Evolutionary conservation across 495 filamentous ascomycete genomes (phyloP), one percentile per base, ranked within the genome.

Genomic region (Cryomyces minteri): DNA sequence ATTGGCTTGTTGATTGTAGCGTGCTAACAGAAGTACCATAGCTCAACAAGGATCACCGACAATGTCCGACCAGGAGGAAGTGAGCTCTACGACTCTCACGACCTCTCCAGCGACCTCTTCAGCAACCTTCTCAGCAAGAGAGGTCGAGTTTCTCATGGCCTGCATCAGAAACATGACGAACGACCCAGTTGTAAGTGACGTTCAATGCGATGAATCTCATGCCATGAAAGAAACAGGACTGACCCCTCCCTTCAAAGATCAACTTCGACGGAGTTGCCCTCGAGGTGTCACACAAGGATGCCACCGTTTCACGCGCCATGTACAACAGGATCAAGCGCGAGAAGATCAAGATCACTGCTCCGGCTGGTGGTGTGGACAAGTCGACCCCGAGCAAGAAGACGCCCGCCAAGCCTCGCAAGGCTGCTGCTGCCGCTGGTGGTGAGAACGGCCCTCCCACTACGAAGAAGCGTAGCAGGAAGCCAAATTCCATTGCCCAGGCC

Each of bases 271-370:
- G 41, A 7, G 39, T 58, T 10, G 56, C 56, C 4, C n/a, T 29
- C 10, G 11, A 39, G 1, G 25, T 39, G 4, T 45, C 41, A 6
- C 31, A 48, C 10, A 58, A 56, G 8, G 46, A 53, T 12, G 51
- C 28, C 5, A 46, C 41, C 31, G 57, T 55, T 44, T 50, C 53
- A 7, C 51, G 52, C 32, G 53, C 51, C 32, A 30, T 58, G 31
- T 56, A 51, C 32, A 51, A 42, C 0, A 52, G 47, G 37, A 7
- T 59, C 4, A 25, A 25, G 18, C 45, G 43, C 18, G 46, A 39
- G 5, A 32, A 6, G 39, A 41, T 28, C 25, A 39, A 34, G 47
- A 51, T 30, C 7, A 18, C 8, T 38, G 31, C 43, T 34, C 34
- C 34, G 34, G 34, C 12, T 14, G 34, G 34, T 14, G 34, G 34